These are phyloP conservation scores for Rhodotorula sp. DNA, from an alignment of 1,284 basidiomycete genomes.

Conservation along the genomic window DNA sequence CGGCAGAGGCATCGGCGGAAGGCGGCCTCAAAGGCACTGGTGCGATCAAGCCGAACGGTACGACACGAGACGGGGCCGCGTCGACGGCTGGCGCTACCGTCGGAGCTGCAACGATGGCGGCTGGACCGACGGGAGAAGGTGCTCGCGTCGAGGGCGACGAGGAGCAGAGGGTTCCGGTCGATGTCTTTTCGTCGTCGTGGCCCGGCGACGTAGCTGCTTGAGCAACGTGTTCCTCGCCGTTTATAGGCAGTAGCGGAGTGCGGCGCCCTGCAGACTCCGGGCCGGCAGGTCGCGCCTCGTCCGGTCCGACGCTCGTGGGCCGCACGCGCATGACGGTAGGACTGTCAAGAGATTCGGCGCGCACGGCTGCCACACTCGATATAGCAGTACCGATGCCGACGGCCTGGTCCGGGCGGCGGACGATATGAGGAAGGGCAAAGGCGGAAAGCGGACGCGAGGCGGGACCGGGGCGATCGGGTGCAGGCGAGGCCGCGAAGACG, in stretches of 20 bases:
- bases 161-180: background rate
- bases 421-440: background rate
- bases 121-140: background rate
- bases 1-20: background rate
- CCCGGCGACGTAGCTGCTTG: background rate
- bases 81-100: background rate
- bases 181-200: background rate
- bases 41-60: background rate
- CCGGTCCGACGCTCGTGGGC: background rate
- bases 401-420: background rate
- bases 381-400: background rate
- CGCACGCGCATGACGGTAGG: conserved; percentile 5
- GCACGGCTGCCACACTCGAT: background rate
- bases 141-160: background rate
- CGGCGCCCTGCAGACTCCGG: background rate
- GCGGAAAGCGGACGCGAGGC: background rate
- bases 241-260: background rate
- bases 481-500: conserved; percentile 17
- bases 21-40: background rate
- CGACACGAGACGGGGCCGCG: background rate
- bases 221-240: background rate
- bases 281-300: too few relatives aligned
- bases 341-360: background rate
- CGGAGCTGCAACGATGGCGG: background rate
- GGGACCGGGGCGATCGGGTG: background rate